Evolutionary conservation across 2,329 filamentous ascomycete species (phyloP).

Genomic region (Monosporascus sp.): DNA sequence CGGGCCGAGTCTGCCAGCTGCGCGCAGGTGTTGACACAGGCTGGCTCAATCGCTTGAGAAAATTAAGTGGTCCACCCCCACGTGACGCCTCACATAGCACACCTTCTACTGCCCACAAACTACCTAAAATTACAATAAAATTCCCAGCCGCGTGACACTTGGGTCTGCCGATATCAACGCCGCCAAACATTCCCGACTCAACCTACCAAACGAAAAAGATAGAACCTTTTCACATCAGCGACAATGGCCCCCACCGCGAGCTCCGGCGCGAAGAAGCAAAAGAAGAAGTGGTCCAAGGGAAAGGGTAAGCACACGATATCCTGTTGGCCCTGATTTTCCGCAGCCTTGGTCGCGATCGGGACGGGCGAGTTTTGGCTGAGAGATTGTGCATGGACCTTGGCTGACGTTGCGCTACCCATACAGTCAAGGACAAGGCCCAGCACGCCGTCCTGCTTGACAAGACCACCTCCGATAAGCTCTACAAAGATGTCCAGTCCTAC

Average conservation of each 20-base stretch:
- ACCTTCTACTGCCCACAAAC: neutral
- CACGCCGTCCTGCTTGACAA: slow-evolving; percentile 99
- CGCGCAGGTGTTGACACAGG: too few relatives aligned
- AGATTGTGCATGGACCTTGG: neutral
- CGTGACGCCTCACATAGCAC: neutral
- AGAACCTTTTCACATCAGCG: slow-evolving; percentile 15
- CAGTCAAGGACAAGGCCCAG: slow-evolving; percentile 99
- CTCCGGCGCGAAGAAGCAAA: slow-evolving; percentile 70
- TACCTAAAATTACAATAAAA: neutral
- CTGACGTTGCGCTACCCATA: slow-evolving; percentile 14
- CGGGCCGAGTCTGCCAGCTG: too few relatives aligned
- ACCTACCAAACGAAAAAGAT: slow-evolving; percentile 28
- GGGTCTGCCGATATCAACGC: slow-evolving; percentile 3
- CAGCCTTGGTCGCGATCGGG: neutral
- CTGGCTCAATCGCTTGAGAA: too few relatives aligned
- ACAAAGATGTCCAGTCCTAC: slow-evolving; percentile 99
- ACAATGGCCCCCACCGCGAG: slow-evolving; percentile 43
- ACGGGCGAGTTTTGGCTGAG: neutral
- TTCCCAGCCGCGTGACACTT: neutral
- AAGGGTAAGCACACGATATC: slow-evolving; percentile 60
- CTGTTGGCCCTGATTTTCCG: neutral
- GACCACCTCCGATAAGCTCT: slow-evolving; percentile 92
- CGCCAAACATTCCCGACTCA: slow-evolving; percentile 18
- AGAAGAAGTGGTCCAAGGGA: slow-evolving; percentile 68
- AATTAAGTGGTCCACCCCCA: neutral